These are phyloP conservation scores for Ustilago nuda DNA, from an alignment of 1,284 basidiomycete species.

Conservation along the genomic window DNA sequence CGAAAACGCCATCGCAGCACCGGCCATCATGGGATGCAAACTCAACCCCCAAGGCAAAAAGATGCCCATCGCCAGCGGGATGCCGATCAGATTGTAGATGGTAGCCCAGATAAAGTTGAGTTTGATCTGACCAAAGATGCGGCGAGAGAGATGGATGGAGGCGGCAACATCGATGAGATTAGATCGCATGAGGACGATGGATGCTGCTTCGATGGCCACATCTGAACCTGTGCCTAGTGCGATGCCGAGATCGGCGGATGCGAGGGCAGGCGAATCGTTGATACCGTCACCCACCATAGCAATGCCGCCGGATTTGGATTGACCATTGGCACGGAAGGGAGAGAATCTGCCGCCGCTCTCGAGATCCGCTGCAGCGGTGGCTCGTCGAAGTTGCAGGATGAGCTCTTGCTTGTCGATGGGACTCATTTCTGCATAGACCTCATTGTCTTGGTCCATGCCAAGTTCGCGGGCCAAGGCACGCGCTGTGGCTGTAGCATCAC, in stretches of 20 bases:
- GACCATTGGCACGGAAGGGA: slow-evolving; percentile 25
- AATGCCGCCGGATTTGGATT: slow-evolving; percentile 38
- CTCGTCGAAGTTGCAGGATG: slow-evolving; percentile 70
- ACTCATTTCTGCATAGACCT: slow-evolving; percentile 64
- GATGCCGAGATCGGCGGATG: slow-evolving; percentile 93
- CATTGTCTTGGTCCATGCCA: slow-evolving; percentile 50
- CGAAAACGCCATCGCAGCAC: slow-evolving; percentile 96
- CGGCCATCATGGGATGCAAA: slow-evolving; percentile 98
- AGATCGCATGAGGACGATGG: slow-evolving; percentile 95
- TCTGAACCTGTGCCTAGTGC: slow-evolving; percentile 95
- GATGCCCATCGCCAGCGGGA: slow-evolving; percentile 98
- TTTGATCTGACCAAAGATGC: slow-evolving; percentile 90
- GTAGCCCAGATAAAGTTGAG: slow-evolving; percentile 72
- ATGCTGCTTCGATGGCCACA: slow-evolving; percentile 96
- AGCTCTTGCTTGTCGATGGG: slow-evolving; percentile 65
- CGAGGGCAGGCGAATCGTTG: slow-evolving; percentile 97
- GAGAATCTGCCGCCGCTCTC: slow-evolving; percentile 33
- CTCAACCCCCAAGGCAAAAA: slow-evolving; percentile 91
- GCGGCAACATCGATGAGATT: slow-evolving; percentile 97
- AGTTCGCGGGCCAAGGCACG: slow-evolving; percentile 59
- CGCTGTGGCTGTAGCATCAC: slow-evolving; percentile 62
- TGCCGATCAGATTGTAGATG: slow-evolving; percentile 88
- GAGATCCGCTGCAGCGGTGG: slow-evolving; percentile 43
- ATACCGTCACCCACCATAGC: slow-evolving; percentile 95
- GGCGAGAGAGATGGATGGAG: slow-evolving; percentile 86